A percentile compares a stretch with the other conserved stretches of the same genome.
These are phyloP conservation scores for Hymenoscyphus repandus DNA, from an alignment of 2,329 filamentous ascomycete genomes.

Conservation along the genomic window DNA sequence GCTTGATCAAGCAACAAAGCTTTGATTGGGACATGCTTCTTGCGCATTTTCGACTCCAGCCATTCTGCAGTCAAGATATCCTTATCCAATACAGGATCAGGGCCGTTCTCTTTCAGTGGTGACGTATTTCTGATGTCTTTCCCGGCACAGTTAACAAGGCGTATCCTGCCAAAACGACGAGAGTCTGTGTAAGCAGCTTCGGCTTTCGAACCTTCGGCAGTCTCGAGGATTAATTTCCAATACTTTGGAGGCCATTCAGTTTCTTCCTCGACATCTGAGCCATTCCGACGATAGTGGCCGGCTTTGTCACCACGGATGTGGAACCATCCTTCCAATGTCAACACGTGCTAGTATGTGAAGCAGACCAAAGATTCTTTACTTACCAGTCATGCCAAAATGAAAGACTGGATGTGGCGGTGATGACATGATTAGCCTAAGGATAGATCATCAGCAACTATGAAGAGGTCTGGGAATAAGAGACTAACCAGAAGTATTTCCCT, in stretches of 20 bases:
- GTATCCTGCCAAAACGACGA: constrained; percentile 71
- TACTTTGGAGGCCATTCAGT: constrained; percentile 78
- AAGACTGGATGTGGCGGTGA: constrained; percentile 79
- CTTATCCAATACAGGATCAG: constrained; percentile 82
- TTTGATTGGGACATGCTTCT: constrained; percentile 82
- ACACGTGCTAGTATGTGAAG: constrained; percentile 1
- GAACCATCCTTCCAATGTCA: constrained; percentile 59
- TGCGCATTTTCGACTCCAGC: constrained; percentile 63
- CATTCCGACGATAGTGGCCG: constrained; percentile 70
- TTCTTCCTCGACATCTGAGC: constrained; percentile 42
- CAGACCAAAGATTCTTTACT: background rate
- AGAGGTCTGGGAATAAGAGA: background rate
- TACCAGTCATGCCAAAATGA: constrained; percentile 73
- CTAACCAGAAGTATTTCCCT: constrained; percentile 91
- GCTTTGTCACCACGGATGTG: constrained; percentile 76
- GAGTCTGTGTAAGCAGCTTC: constrained; percentile 79
- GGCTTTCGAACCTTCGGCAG: constrained; percentile 47
- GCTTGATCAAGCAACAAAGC: constrained; percentile 82
- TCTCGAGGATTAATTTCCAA: constrained; percentile 78
- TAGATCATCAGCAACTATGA: background rate
- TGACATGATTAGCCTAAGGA: constrained; percentile 62
- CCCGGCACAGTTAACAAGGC: constrained; percentile 75
- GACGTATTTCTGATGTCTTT: constrained; percentile 68
- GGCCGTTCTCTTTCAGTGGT: constrained; percentile 86
- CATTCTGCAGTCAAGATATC: constrained; percentile 73